phyloP scores from a whole-genome alignment of 305 asterid genomes.

The Rubia peregrina region DNA sequence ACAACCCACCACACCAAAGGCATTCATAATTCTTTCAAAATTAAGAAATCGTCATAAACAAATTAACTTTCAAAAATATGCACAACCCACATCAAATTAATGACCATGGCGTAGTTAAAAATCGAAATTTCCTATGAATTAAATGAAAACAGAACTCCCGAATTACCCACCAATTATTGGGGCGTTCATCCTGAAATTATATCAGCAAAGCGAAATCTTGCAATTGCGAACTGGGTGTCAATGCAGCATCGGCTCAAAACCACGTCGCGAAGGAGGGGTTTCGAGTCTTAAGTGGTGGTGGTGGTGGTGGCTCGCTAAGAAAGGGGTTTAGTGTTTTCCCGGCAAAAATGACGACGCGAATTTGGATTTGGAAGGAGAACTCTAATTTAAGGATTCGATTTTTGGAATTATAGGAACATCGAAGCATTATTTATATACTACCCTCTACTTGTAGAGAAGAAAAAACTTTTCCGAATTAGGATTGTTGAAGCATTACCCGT shows the following conservation, averaged over 20 bases:
- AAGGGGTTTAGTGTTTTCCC: slow-evolving; percentile 10
- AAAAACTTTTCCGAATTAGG: too few relatives aligned
- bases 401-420: too few relatives aligned
- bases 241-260: not conserved
- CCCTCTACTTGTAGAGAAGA: too few relatives aligned
- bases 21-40: slow-evolving; percentile 1
- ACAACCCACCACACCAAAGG: slow-evolving; percentile 12
- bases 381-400: too few relatives aligned
- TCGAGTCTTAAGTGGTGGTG: not conserved
- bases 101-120: not conserved
- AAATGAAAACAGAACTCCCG: not conserved
- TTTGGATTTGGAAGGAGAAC: not conserved
- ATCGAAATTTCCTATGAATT: not conserved
- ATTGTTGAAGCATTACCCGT: too few relatives aligned
- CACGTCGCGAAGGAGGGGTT: not conserved
- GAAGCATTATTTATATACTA: not conserved
- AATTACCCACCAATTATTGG: slow-evolving; percentile 63
- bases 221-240: not conserved
- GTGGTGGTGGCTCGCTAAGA: not conserved
- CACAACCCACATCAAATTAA: not conserved
- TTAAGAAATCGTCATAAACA: not conserved
- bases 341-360: not conserved
- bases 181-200: slow-evolving; percentile 43
- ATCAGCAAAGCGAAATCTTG: not conserved
- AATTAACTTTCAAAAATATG: not conserved